Base-by-base conservation (phyloP, 768 basidiomycete genomes). In the Calvatia gigantea region DNA sequence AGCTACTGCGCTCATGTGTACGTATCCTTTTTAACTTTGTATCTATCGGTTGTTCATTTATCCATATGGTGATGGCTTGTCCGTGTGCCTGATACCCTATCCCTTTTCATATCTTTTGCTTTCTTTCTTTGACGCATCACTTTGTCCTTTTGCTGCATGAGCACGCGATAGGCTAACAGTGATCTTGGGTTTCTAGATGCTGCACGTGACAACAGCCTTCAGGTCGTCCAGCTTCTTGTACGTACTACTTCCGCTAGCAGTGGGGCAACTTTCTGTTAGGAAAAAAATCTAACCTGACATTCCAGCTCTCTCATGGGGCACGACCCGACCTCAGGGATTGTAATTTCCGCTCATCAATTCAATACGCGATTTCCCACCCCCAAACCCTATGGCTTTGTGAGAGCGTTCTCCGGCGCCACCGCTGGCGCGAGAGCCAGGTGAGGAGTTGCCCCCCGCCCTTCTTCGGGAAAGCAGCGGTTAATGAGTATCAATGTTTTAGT, bases 1-100 rank as follows among this genome's bases (percentile, higher is more conserved):
- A 6, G 89, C 86, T 21, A 92, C 89, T 25, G 83, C 89, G 5
- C 74, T 92, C 57, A 92, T 92, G 89, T 92, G 89, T 92, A 75
- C 72, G 85, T 75, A 27, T 51, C 58, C n/a, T n/a, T n/a, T 35
- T 17, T 19, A 48, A 42, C 33, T 42, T 51, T 58, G 38, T 35
- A 60, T 57, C 45, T 58, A 48, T 51, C 15, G 44, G 51, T 58
- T 52, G 46, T 60, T 53, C 62, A 42, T 49, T 57, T 51, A 33
- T 37, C 31, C 25, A 53, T 23, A 23, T 33, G 9, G 51, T 29
- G 39, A 32, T 44, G 51, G 35, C 14, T 53, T 43, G 53, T n/a
- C n/a, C n/a, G n/a, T n/a, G 37, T 47, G 6, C 54, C 45, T 55
- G 14, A 29, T 19, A n/a, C 19, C 28, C 32, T 38, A 54, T 47